phyloP scores from a whole-genome alignment of 164 flowering plant species.

The Umbilicus rupestris region DNA sequence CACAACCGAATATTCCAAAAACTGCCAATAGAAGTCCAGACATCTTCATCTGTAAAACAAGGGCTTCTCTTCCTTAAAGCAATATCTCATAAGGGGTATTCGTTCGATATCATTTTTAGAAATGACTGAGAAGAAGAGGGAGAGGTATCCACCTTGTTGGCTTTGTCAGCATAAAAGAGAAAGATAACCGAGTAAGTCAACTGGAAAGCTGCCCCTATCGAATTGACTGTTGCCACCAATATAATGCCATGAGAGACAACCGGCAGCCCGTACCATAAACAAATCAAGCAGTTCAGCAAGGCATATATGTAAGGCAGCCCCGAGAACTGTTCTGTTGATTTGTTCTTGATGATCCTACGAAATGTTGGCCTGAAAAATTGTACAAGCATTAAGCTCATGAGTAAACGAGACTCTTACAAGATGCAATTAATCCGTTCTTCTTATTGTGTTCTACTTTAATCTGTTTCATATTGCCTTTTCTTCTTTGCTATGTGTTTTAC shows the following conservation, averaged over 20 bases:
- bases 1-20: constrained; percentile 26
- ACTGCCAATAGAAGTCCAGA: constrained; percentile 39
- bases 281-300: constrained; percentile 34
- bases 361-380: constrained; percentile 53
- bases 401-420: not conserved
- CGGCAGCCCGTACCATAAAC: constrained; percentile 73
- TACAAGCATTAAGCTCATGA: not conserved
- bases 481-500: not conserved
- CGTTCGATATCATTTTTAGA: not conserved
- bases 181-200: constrained; percentile 39
- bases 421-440: no score
- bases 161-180: constrained; percentile 39
- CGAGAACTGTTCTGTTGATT: constrained; percentile 67
- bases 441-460: no score
- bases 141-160: constrained; percentile 30
- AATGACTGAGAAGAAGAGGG: not conserved
- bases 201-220: constrained; percentile 64
- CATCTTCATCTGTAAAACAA: constrained; percentile 42
- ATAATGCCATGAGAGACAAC: constrained; percentile 38
- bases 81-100: not conserved
- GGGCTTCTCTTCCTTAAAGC: no score
- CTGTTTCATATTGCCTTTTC: no score
- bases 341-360: constrained; percentile 42
- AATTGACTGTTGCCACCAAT: constrained; percentile 61
- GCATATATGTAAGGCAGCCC: constrained; percentile 44